Base-by-base conservation (phyloP, 805 yeast species). In the Starmerella bombicola region DNA sequence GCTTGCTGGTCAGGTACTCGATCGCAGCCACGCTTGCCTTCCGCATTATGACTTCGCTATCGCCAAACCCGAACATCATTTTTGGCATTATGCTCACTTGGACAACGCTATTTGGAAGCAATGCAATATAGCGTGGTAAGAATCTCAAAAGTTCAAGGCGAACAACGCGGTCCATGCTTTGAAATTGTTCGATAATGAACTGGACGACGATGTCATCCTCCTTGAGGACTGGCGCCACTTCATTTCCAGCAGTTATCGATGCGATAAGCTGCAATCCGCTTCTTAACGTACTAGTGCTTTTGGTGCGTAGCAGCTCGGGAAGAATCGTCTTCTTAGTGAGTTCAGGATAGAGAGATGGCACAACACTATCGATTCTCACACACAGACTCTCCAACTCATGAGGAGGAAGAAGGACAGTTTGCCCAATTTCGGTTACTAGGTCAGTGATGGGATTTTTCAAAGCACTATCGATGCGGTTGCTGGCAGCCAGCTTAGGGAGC, bases 31-130 rank as follows among this genome's bases (percentile, higher is more conserved):
- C 64, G 0, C 96, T 81, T 38, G 78, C 82, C 49, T 80, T 80
- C 47, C 96, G 66, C 30, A 88, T 74, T n/a, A 78, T 69, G 3
- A 76, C 71, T 55, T 83, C 86, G 1, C 91, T 74, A 57, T 88
- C 98, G 25, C 77, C 73, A 53, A 88, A 80, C 0, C 98, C 97
- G 15, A 79, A 74, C n/a, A 78, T 61, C 51, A 81, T 66, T 35
- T 70, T 69, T 8, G 73, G 72, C 57, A 81, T 83, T 1, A 91
- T 68, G 49, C 72, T 75, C 48, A 70, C 76, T 48, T 78, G 78
- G 3, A 86, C 71, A 23, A 79, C 83, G 33, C 69, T 60, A 30
- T 73, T 73, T 3, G 48, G 12, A 18, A 46, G 18, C 28, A 59
- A 58, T 1, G 63, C 64, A 21, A 74, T 64, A 45, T 71, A 74